Conservation (phyloP, 176 grass and related monocot genomes). For the Musa itinerans region DNA sequence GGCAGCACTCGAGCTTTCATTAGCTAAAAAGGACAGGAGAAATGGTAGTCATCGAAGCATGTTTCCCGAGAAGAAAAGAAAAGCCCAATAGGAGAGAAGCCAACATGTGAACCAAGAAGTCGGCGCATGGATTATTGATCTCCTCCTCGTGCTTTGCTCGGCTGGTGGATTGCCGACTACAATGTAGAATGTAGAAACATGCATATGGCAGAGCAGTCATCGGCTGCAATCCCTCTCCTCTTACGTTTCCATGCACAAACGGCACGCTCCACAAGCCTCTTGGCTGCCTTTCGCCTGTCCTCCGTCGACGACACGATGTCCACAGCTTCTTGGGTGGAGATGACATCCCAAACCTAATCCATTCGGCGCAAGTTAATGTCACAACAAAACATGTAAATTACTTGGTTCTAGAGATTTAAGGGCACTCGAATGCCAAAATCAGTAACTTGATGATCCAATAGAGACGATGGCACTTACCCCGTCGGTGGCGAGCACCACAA, state of each 20-base stretch:
- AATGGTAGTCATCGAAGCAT: too few relatives aligned
- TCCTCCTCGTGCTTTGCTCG: neutral
- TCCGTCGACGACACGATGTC: slow-evolving; percentile 55
- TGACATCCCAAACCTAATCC: slow-evolving; percentile 74
- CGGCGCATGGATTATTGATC: neutral
- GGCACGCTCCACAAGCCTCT: slow-evolving; percentile 67
- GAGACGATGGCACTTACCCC: slow-evolving; percentile 36
- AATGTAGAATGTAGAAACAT: slow-evolving; percentile 57
- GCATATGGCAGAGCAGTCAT: slow-evolving; percentile 95
- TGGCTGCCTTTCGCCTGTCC: slow-evolving; percentile 53
- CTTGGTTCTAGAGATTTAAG: neutral
- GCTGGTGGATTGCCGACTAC: neutral
- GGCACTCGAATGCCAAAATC: neutral
- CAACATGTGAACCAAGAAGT: neutral
- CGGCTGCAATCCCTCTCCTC: slow-evolving; percentile 58
- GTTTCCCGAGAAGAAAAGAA: too few relatives aligned
- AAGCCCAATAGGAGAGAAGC: too few relatives aligned
- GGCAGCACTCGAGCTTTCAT: too few relatives aligned
- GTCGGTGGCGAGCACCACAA: slow-evolving; percentile 85
- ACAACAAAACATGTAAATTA: neutral
- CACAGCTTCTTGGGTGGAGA: slow-evolving; percentile 88
- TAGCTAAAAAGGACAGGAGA: too few relatives aligned
- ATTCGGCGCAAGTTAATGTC: neutral
- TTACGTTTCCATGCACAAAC: slow-evolving; percentile 49
- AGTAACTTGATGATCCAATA: neutral